These are phyloP conservation scores for Solanum dulcamara DNA, from an alignment of 257 asterid genomes.

Conservation along the genomic window DNA sequence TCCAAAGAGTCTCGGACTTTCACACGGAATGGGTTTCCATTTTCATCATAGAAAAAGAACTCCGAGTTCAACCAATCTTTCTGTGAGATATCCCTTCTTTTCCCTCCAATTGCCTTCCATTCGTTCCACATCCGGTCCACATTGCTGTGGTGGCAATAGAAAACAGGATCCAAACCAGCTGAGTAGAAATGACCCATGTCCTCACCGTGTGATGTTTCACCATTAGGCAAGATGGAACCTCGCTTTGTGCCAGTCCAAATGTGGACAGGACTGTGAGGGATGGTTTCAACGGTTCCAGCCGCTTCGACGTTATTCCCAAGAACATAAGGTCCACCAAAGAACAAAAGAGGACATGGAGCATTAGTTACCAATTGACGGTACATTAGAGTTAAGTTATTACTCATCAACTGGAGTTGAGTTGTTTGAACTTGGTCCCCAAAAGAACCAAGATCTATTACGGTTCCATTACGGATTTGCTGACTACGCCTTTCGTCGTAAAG, in stretches of 20 bases:
- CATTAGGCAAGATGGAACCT: neutral
- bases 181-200: slow-evolving; percentile 5
- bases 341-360: neutral
- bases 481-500: slow-evolving; percentile 7
- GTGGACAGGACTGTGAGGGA: slow-evolving; percentile 12
- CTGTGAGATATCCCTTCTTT: slow-evolving; percentile 15
- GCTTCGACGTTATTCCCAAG: neutral
- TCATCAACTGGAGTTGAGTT: neutral
- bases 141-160: slow-evolving; percentile 6
- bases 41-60: slow-evolving; percentile 48
- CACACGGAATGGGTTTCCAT: slow-evolving; percentile 26
- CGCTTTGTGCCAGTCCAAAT: neutral
- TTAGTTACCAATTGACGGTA: slow-evolving; percentile 11
- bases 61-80: slow-evolving; percentile 26
- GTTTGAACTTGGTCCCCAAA: neutral
- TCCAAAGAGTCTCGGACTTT: slow-evolving; percentile 21
- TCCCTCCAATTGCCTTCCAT: neutral
- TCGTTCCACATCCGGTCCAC: neutral
- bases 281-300: slow-evolving; percentile 2
- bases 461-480: neutral
- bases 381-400: slow-evolving; percentile 1
- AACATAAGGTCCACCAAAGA: slow-evolving; percentile 1
- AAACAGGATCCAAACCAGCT: slow-evolving; percentile 2
- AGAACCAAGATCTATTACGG: neutral
- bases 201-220: neutral